A percentile compares a stretch with the other conserved stretches of the same genome.
Evolutionary conservation across 345 rosid species (phyloP).

Genomic region (Turnera subulata): DNA sequence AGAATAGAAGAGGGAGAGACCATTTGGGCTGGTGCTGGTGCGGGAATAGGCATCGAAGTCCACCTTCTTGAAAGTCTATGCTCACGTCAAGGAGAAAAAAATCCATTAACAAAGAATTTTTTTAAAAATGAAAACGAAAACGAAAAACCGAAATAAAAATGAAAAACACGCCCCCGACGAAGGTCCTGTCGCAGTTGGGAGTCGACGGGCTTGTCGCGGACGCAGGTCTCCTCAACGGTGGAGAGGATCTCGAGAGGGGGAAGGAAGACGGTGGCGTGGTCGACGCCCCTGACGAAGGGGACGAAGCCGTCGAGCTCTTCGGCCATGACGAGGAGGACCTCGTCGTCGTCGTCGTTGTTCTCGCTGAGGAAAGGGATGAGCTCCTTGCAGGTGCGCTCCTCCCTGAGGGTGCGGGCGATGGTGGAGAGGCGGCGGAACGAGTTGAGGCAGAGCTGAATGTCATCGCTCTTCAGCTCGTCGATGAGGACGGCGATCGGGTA

Average conservation of each 20-base stretch:
- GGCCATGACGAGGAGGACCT: slow-evolving; percentile 95
- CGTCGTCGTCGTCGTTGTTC: slow-evolving; percentile 93
- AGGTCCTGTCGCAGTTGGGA: no score
- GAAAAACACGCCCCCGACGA: no score
- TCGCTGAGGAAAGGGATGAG: slow-evolving; percentile 82
- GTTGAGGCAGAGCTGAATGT: slow-evolving; percentile 86
- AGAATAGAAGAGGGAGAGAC: no score
- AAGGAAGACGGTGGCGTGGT: slow-evolving; percentile 67
- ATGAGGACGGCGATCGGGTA: slow-evolving; percentile 87
- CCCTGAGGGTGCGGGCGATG: slow-evolving; percentile 93
- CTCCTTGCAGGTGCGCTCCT: slow-evolving; percentile 87
- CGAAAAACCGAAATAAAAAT: no score
- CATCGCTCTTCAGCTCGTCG: slow-evolving; percentile 90
- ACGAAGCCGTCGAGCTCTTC: slow-evolving; percentile 87
- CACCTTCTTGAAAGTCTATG: no score
- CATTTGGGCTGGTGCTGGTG: no score
- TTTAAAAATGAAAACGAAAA: no score
- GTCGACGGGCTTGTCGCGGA: slow-evolving; percentile 82
- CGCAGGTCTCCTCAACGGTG: slow-evolving; percentile 89
- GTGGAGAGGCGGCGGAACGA: slow-evolving; percentile 86
- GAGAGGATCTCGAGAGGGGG: slow-evolving; percentile 83
- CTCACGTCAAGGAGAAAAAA: no score
- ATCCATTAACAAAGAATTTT: no score
- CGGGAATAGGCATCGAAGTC: no score
- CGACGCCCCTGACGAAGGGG: slow-evolving; percentile 88